These are phyloP conservation scores for Aspergillus ibericus DNA, from an alignment of 2,329 filamentous ascomycete species.

Conservation along the genomic window DNA sequence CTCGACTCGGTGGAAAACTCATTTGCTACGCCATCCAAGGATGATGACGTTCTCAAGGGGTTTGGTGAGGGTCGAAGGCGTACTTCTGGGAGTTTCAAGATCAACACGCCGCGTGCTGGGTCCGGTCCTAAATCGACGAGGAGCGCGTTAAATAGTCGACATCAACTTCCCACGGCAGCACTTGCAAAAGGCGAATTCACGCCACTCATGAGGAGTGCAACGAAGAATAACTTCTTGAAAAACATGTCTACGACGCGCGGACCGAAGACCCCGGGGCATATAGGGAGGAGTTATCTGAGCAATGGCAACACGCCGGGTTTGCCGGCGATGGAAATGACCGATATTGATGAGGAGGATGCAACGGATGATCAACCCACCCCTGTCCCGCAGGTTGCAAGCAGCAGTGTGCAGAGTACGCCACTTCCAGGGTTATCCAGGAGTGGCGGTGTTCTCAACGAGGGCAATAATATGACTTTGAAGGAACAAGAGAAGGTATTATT, in stretches of 20 bases:
- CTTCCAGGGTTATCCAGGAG: conserved; percentile 67
- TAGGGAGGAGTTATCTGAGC: conserved; percentile 62
- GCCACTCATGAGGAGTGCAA: conserved; percentile 77
- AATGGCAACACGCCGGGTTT: conserved; percentile 73
- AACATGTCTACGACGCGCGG: conserved; percentile 61
- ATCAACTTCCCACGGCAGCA: conserved; percentile 66
- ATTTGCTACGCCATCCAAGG: conserved; percentile 76
- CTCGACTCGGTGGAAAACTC: conserved; percentile 87
- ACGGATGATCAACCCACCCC: conserved; percentile 70
- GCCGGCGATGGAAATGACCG: conserved; percentile 70
- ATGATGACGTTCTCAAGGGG: conserved; percentile 73
- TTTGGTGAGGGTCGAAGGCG: conserved; percentile 64
- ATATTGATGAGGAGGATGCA: conserved; percentile 63
- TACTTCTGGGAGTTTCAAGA: conserved; percentile 54
- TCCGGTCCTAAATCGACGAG: conserved; percentile 48
- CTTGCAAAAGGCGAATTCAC: conserved; percentile 76
- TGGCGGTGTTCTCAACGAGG: conserved; percentile 73
- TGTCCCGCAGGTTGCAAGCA: conserved; percentile 71
- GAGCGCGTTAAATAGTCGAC: conserved; percentile 64
- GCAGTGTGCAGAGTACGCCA: conserved; percentile 81
- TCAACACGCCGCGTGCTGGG: conserved; percentile 74
- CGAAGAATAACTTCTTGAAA: conserved; percentile 65
- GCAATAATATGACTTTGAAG: conserved; percentile 79
- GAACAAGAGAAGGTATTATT: conserved; percentile 82
- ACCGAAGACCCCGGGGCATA: conserved; percentile 67